These are phyloP conservation scores for Linaria vulgaris DNA, from an alignment of 257 asterid genomes.

Conservation along the genomic window DNA sequence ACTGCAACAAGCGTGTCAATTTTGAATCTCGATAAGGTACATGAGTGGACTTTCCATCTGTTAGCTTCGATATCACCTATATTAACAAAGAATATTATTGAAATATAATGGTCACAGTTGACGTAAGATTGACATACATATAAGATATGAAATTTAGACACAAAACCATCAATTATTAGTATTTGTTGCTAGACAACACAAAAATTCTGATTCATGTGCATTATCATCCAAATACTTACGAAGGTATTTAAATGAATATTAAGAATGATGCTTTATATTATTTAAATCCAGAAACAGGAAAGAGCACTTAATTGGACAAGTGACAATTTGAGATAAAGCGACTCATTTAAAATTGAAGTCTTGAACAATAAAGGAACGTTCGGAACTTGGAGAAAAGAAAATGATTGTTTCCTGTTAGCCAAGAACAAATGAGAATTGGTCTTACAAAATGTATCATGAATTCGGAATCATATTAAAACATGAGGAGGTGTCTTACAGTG, in stretches of 20 bases:
- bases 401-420: slow-evolving; percentile 11
- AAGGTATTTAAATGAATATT: neutral
- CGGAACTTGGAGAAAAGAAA: slow-evolving; percentile 14
- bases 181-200: too few species aligned
- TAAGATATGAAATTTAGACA: too few species aligned
- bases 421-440: slow-evolving; percentile 18
- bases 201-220: too few species aligned
- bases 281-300: slow-evolving; percentile 14
- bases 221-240: slow-evolving; percentile 2
- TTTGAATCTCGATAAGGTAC: slow-evolving; percentile 85
- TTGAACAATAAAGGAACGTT: slow-evolving; percentile 4
- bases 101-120: neutral
- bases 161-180: too few species aligned
- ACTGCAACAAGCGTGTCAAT: slow-evolving; percentile 77
- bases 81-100: slow-evolving; percentile 17
- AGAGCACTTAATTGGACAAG: neutral
- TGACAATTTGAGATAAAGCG: neutral
- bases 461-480: slow-evolving; percentile 22
- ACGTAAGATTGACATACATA: neutral
- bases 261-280: neutral
- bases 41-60: slow-evolving; percentile 82
- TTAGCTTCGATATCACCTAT: slow-evolving; percentile 79
- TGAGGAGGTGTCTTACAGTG: slow-evolving; percentile 54
- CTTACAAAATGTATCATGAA: too few species aligned
- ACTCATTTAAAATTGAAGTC: neutral